Evolutionary conservation across 2,329 filamentous ascomycete genomes (phyloP), one percentile per base, ranked within the genome.

Genomic region (Botrytis pseudocinerea): DNA sequence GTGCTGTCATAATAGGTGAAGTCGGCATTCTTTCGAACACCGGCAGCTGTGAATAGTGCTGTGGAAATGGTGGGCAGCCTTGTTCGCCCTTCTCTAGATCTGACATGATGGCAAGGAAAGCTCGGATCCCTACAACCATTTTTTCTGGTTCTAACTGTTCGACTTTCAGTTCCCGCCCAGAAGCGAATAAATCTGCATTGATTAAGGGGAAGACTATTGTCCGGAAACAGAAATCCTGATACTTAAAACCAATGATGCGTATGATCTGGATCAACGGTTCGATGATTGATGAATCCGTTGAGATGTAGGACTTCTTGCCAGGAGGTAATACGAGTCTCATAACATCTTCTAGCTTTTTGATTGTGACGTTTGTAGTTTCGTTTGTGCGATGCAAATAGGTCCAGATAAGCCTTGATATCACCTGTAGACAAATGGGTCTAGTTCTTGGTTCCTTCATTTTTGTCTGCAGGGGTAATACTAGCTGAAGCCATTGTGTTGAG

Each of bases 121-220:
- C 93, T 75, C 94, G 90, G 75, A 99, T 99, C 4, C 95, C 96
- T 77, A 99, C 93, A n/a, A 98, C 95, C 84, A 98, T 97, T 78
- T 93, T 92, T 80, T 99, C 97, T 0, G 97, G 96, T 75, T 99
- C 96, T 75, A 99, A 87, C 79, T 97, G 93, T 80, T 98, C 96
- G 42, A 98, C 75, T 80, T 90, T 94, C 44, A 81, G 87, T 76
- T 93, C 85, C 72, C 76, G 78, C 2, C 86, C 86, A 28, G 90
- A 89, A 42, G 88, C 86, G 80, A 98, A 96, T n/a, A 94, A 85
- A 70, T 98, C 95, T 1, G 94, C 94, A 80, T 97, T 97, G 80
- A 99, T 92, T 54, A 99, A 84, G 4, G 95, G 96, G 78, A 98
- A 98, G n/a, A 99, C 93, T 76, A 98, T 92, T 64, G 87, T 93